These are phyloP conservation scores for Globisporangium recalcitrans DNA, from an alignment of 352 stramenopile species.

Conservation along the genomic window DNA sequence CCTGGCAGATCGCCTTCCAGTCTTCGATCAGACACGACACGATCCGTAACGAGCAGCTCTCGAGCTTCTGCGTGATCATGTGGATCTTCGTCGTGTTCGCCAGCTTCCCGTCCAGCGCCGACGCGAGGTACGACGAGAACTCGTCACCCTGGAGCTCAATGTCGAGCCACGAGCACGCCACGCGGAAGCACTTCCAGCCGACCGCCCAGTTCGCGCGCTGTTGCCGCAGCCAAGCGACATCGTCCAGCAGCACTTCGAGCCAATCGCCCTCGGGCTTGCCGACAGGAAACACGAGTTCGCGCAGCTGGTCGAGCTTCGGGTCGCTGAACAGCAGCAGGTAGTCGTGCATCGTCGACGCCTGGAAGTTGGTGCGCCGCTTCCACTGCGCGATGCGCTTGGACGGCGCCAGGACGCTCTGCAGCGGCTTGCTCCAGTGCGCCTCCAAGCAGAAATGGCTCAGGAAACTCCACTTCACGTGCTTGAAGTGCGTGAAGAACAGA, in stretches of 20 bases:
- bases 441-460: constrained; percentile 40
- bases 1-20: constrained; percentile 27
- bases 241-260: constrained; percentile 29
- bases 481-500: constrained; percentile 61
- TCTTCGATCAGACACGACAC: constrained; percentile 37
- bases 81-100: constrained; percentile 25
- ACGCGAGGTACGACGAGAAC: constrained; percentile 33
- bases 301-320: constrained; percentile 18
- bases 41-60: constrained; percentile 19
- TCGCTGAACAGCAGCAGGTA: constrained; percentile 34
- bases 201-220: constrained; percentile 35
- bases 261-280: constrained; percentile 17
- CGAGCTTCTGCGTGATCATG: constrained; percentile 32
- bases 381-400: constrained; percentile 20
- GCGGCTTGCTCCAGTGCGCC: constrained; percentile 20
- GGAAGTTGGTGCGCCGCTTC: constrained; percentile 13
- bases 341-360: constrained; percentile 17
- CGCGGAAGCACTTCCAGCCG: constrained; percentile 69
- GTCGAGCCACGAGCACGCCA: constrained; percentile 52
- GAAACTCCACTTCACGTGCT: constrained; percentile 48
- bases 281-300: constrained; percentile 6
- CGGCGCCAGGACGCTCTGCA: constrained; percentile 15
- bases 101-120: constrained; percentile 61
- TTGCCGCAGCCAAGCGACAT: constrained; percentile 23
- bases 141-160: constrained; percentile 27